These are phyloP conservation scores for Berkeleyomyces rouxiae DNA, from an alignment of 2,329 filamentous ascomycete genomes.

Conservation along the genomic window DNA sequence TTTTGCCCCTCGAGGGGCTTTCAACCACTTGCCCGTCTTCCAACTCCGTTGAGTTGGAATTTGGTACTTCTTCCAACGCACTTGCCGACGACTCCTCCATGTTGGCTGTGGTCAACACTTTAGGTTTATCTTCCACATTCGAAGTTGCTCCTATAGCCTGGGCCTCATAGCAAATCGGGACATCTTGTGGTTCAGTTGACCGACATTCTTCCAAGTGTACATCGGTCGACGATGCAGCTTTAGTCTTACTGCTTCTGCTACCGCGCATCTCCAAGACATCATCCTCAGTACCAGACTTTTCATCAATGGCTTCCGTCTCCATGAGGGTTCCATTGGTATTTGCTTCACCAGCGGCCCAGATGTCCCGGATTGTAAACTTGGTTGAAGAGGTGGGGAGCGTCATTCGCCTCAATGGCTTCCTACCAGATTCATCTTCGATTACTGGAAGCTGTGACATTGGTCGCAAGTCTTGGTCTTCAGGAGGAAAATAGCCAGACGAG, in stretches of 20 bases:
- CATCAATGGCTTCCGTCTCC: constrained; percentile 3
- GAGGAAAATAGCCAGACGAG: constrained; percentile 1
- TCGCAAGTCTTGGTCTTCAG: not conserved
- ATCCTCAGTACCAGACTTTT: constrained; percentile 2
- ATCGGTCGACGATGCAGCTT: not conserved
- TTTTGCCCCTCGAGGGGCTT: not conserved
- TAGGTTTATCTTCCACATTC: constrained; percentile 3
- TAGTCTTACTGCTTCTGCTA: not conserved
- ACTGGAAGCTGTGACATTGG: constrained; percentile 10
- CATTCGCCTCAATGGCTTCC: constrained; percentile 12
- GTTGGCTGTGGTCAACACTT: not conserved
- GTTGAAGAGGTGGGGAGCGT: constrained; percentile 11
- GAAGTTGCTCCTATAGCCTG: constrained; percentile 4
- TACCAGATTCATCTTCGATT: constrained; percentile 10
- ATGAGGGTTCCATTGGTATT: not conserved
- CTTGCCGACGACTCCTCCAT: not conserved
- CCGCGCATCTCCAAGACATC: constrained; percentile 10
- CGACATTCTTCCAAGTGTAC: not conserved
- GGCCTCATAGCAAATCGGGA: not conserved
- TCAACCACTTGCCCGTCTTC: not conserved
- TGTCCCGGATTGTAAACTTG: constrained; percentile 11
- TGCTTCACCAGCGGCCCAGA: constrained; percentile 10
- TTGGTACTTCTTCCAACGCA: not conserved
- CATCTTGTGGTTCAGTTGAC: not conserved
- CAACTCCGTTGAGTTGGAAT: too few relatives aligned